Evolutionary conservation across 768 basidiomycete species (phyloP), one percentile per base, ranked within the genome.

Genomic region (Clitopilus hobsonii): DNA sequence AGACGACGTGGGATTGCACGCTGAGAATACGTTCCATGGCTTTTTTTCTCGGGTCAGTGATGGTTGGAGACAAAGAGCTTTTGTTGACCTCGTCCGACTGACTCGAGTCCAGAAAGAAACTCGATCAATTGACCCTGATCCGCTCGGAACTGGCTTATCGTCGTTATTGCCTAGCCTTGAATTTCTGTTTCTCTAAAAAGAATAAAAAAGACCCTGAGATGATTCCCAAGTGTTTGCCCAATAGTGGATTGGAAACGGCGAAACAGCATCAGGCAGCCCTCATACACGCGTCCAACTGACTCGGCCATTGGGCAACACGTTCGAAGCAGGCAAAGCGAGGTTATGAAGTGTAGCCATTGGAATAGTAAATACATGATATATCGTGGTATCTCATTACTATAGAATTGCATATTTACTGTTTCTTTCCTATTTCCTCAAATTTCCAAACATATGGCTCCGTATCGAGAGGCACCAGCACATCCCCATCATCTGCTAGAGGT

Each of bases 1-100:
- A 92, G 8, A 88, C 84, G 55, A 98, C 96, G 63, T 98, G 96
- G 2, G 90, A 93, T 63, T 98, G 96, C 50, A 98, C 83, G 62
- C 91, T 94, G 38, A 98, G 76, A 7, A 98, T 81, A 23, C 94
- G 78, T 50, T 80, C 80, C 57, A 61, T 27, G 45, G 47, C 20
- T n/a, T n/a, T n/a, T n/a, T n/a, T n/a, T 16, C 70, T 8, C 28
- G 51, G 16, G 23, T 23, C 7, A 30, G 51, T 23, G 26, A 38
- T 20, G 20, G 52, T 38, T n/a, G 38, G 27, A 24, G 10, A 13
- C 18, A 53, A 38, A 23, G 52, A 51, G n/a, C n/a, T n/a, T 28
- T 22, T 26, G n/a, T 5, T 13, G 26, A 27, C n/a, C 29, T 29
- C 29, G 26, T n/a, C 49, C 10, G 23, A 28, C 49, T 51, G 49